Percentiles rank a stretch among this genome's conserved stretches.
Conservation (phyloP, 805 yeast species). For the Henningerozyma blattae region DNA sequence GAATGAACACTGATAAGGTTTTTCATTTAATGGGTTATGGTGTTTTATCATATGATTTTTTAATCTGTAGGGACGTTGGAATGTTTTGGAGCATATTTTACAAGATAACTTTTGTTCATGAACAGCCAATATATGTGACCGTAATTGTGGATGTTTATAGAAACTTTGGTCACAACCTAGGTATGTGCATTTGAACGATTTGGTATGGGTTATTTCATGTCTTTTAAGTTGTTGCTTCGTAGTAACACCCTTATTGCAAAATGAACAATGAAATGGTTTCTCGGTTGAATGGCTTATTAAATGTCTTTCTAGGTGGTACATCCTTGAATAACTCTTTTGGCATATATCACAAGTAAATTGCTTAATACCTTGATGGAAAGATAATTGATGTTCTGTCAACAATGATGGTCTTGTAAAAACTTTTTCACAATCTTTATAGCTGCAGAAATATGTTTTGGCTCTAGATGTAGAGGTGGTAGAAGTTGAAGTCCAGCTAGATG, state of each 20-base stretch:
- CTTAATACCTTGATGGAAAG: constrained; percentile 60
- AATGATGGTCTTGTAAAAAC: constrained; percentile 73
- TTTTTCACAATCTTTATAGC: constrained; percentile 55
- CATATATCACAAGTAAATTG: constrained; percentile 67
- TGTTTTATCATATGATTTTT: constrained; percentile 52
- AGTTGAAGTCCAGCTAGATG: too few relatives aligned
- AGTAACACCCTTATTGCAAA: constrained; percentile 75
- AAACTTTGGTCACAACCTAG: constrained; percentile 58
- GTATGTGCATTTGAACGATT: constrained; percentile 47
- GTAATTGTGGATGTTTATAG: constrained; percentile 61
- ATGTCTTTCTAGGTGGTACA: constrained; percentile 74
- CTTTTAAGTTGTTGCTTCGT: constrained; percentile 70
- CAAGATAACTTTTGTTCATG: constrained; percentile 51
- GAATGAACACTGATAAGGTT: constrained; percentile 44
- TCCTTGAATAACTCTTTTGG: constrained; percentile 52
- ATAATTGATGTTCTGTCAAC: constrained; percentile 66
- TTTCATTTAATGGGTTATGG: constrained; percentile 37
- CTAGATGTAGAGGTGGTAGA: constrained; percentile 29
- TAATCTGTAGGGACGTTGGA: constrained; percentile 52
- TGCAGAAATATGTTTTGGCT: constrained; percentile 54
- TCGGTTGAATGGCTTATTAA: constrained; percentile 46
- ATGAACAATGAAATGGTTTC: constrained; percentile 61
- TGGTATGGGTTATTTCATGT: constrained; percentile 73
- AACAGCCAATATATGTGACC: constrained; percentile 53
- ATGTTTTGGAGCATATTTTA: constrained; percentile 49